phyloP scores from a whole-genome alignment of 306 rosid genomes.

The Leucaena leucocephala region DNA sequence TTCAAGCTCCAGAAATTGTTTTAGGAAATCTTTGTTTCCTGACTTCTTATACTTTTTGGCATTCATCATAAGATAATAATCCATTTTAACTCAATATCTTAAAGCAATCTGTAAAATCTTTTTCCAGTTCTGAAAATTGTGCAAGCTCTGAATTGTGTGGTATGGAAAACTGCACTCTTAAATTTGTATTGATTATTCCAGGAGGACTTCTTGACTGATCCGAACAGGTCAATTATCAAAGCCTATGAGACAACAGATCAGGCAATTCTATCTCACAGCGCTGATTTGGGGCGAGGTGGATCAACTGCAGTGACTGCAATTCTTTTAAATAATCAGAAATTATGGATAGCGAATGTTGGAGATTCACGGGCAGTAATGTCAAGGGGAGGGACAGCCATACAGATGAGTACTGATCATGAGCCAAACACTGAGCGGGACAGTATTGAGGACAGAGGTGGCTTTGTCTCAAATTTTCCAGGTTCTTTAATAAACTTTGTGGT shows the following conservation, averaged over 20 bases:
- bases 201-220: conserved; percentile 71
- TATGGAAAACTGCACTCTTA: not conserved
- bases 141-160: not conserved
- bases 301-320: conserved; percentile 84
- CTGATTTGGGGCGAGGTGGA: conserved; percentile 82
- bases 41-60: conserved; percentile 7
- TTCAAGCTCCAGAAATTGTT: not conserved
- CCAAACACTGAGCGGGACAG: conserved; percentile 81
- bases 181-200: conserved; percentile 31
- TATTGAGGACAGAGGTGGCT: conserved; percentile 83
- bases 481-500: conserved; percentile 36
- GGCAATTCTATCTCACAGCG: conserved; percentile 73
- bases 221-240: conserved; percentile 56
- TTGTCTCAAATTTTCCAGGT: conserved; percentile 98
- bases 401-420: conserved; percentile 79
- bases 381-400: conserved; percentile 61
- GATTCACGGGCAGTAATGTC: conserved; percentile 82
- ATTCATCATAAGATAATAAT: conserved; percentile 7
- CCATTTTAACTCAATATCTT: conserved; percentile 23
- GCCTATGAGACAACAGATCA: conserved; percentile 70
- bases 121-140: conserved; percentile 15
- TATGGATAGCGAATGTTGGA: conserved; percentile 81
- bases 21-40: not conserved
- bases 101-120: conserved; percentile 3
- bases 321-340: conserved; percentile 60